Percentiles rank a stretch among this genome's conserved stretches.
Evolutionary conservation across 805 yeast genomes (phyloP).

Genomic region (Jamesozyma lodderae): DNA sequence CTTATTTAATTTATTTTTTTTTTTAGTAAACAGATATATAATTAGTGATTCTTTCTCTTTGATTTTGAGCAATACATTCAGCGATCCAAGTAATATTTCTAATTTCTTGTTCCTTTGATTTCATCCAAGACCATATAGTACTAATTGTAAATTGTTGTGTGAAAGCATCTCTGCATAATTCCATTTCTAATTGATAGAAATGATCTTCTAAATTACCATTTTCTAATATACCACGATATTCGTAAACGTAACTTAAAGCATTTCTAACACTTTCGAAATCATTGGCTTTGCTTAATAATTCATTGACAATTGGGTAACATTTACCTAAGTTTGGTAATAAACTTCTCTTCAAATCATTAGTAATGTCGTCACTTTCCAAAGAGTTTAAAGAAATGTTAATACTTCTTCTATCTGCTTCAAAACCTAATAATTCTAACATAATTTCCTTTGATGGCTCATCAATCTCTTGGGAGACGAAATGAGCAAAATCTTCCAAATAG

Average conservation of each 20-base stretch:
- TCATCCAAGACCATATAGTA: slow-evolving; percentile 94
- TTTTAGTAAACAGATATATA: slow-evolving; percentile 74
- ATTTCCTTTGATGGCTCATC: slow-evolving; percentile 72
- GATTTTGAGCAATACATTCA: slow-evolving; percentile 98
- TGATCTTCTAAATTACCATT: slow-evolving; percentile 75
- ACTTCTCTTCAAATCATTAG: slow-evolving; percentile 62
- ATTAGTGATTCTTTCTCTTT: slow-evolving; percentile 84
- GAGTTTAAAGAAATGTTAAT: slow-evolving; percentile 89
- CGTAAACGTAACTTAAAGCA: slow-evolving; percentile 55
- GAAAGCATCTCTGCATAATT: slow-evolving; percentile 81
- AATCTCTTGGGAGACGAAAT: slow-evolving; percentile 53
- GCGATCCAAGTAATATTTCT: slow-evolving; percentile 99
- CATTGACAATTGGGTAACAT: slow-evolving; percentile 59
- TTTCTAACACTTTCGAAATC: slow-evolving; percentile 76
- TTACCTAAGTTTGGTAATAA: slow-evolving; percentile 79
- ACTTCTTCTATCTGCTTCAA: slow-evolving; percentile 93
- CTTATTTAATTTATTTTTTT: not conserved
- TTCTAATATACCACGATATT: slow-evolving; percentile 51
- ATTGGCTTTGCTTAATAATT: slow-evolving; percentile 59
- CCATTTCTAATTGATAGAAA: slow-evolving; percentile 88
- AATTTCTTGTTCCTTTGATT: slow-evolving; percentile 92
- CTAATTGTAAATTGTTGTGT: slow-evolving; percentile 92
- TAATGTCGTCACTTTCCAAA: slow-evolving; percentile 35
- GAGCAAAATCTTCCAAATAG: slow-evolving; percentile 77
- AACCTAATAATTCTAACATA: slow-evolving; percentile 67